Evolutionary conservation across 1,284 basidiomycete genomes (phyloP), one percentile per base, ranked within the genome.

Genomic region (Irpex sp.): DNA sequence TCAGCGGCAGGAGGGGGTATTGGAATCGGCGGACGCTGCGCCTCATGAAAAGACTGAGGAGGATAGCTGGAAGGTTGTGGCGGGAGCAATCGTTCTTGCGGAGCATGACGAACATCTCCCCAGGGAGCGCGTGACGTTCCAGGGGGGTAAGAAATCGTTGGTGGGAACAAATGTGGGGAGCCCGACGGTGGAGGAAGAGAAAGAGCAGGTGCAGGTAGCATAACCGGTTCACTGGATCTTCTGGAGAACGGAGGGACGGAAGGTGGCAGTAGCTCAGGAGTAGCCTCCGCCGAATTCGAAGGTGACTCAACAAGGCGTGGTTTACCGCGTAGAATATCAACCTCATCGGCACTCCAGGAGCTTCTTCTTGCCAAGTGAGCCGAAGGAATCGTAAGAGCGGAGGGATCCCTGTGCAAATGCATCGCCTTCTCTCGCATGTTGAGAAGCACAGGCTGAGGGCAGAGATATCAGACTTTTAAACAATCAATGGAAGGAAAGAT

Each of bases 361-460:
- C 53, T 21, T 17, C 19, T 55, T 26, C 17, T 31, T 17, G 21
- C 11, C 13, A 55, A 21, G 11, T 35, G 15, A 15, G 31, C 19
- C 13, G 53, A 55, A 9, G 43, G 61, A 36, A 8, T 19, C 19
- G 57, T 55, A 49, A 33, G 51, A 21, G 37, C 58, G 49, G 17
- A 47, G 49, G 35, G 57, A 50, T 35, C 33, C 13, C 43, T n/a
- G 56, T 63, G 62, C 35, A 63, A 37, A 5, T 46, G 54, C 13
- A 58, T 59, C 8, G 62, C 62, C 19, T 57, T 61, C 33, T 65
- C 64, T 26, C 61, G 64, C 36, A 65, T 39, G n/a, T 54, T 50
- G 17, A 63, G 61, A 33, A 65, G 50, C 7, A 61, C 60, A 35
- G 63, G 57, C 63, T 64, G 46, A 19, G 54, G 63, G 57, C 63